These are phyloP conservation scores for Stereum hirsutum DNA, from an alignment of 1,284 basidiomycete species.

Conservation along the genomic window DNA sequence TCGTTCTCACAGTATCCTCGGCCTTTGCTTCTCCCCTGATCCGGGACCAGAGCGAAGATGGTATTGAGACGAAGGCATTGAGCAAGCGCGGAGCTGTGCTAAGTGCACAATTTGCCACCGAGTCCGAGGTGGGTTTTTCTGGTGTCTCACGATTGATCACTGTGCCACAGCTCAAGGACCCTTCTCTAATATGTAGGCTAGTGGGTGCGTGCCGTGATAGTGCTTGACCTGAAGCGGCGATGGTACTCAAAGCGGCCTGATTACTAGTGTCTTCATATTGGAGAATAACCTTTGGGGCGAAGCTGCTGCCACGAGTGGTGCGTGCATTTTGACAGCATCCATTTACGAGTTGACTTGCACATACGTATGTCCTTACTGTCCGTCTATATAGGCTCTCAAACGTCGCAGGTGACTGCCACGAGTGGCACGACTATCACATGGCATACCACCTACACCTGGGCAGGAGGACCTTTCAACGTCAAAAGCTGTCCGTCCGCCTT, in stretches of 20 bases:
- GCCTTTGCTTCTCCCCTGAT: background rate
- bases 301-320: background rate
- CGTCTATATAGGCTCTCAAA: background rate
- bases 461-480: background rate
- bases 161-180: no score
- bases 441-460: background rate
- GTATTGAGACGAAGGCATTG: background rate
- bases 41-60: no score
- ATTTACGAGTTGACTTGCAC: background rate
- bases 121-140: slow-evolving; percentile 2
- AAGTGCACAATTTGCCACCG: background rate
- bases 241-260: background rate
- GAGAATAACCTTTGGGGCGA: background rate
- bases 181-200: background rate
- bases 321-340: background rate
- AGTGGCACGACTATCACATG: background rate
- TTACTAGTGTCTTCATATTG: background rate
- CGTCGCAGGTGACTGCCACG: background rate
- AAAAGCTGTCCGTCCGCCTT: background rate
- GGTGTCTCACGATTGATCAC: no score
- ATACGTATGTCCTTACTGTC: background rate
- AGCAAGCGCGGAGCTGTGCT: slow-evolving; percentile 1
- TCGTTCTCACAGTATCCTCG: slow-evolving; percentile 1
- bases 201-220: background rate
- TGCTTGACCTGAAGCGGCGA: no score